Percentiles rank a stretch among this genome's conserved stretches.
These are phyloP conservation scores for Chlamydomonas schloesseri DNA, from an alignment of 139 green algal species.

Conservation along the genomic window DNA sequence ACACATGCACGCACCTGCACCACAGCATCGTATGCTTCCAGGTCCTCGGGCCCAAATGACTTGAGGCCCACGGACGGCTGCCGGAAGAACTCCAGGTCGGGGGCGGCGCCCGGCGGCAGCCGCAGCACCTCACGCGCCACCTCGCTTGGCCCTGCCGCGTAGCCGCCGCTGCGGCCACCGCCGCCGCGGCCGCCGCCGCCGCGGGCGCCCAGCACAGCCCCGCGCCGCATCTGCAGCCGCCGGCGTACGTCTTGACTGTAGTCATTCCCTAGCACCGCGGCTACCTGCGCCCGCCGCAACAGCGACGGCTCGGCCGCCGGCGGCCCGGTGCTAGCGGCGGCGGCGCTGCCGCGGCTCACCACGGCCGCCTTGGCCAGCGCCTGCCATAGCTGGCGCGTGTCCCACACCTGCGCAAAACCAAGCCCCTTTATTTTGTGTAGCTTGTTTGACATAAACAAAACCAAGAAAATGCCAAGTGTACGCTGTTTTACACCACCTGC, in stretches of 20 bases:
- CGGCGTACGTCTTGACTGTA: background rate
- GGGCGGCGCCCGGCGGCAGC: background rate
- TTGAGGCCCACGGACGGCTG: slow-evolving; percentile 8
- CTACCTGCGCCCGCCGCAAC: slow-evolving; percentile 36
- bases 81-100: slow-evolving; percentile 35
- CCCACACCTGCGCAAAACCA: too few relatives aligned
- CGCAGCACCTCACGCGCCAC: slow-evolving; percentile 17
- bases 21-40: background rate
- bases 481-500: too few relatives aligned
- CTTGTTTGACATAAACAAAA: too few relatives aligned
- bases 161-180: background rate
- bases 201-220: background rate
- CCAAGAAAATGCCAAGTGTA: too few relatives aligned
- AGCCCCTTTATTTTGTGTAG: too few relatives aligned
- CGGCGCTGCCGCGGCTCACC: too few relatives aligned
- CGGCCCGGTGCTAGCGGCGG: background rate
- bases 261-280: slow-evolving; percentile 37
- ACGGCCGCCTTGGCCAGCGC: background rate
- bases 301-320: slow-evolving; percentile 4
- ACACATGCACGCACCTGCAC: background rate
- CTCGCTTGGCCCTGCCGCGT: background rate
- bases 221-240: background rate
- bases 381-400: slow-evolving; percentile 1
- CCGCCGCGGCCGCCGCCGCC: background rate
- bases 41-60: slow-evolving; percentile 1